phyloP scores from a whole-genome alignment of 805 yeast species.

The Jamesozyma rosinii region DNA sequence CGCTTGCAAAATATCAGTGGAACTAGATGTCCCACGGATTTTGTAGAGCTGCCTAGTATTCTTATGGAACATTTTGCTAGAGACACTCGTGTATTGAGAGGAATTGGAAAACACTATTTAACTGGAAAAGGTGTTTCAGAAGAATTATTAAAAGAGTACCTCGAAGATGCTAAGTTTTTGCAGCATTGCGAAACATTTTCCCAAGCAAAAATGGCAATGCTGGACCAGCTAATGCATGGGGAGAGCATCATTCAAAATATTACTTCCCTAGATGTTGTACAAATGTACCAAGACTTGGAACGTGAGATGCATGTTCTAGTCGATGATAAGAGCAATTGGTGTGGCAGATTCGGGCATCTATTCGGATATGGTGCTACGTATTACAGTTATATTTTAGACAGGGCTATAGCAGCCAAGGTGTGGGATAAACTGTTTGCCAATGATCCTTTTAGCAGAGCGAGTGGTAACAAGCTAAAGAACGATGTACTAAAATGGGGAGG shows the following conservation, averaged over 20 bases:
- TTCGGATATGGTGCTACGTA: slow-evolving; percentile 91
- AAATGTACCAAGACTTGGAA: slow-evolving; percentile 61
- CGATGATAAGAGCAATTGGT: slow-evolving; percentile 73
- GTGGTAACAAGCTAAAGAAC: slow-evolving; percentile 68
- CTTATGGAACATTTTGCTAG: slow-evolving; percentile 88
- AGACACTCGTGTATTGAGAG: slow-evolving; percentile 62
- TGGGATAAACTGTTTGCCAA: slow-evolving; percentile 65
- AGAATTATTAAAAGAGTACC: slow-evolving; percentile 41
- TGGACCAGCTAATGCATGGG: slow-evolving; percentile 76
- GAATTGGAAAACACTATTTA: slow-evolving; percentile 57
- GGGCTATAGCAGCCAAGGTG: slow-evolving; percentile 82
- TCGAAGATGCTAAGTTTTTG: slow-evolving; percentile 43
- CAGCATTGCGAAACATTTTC: slow-evolving; percentile 69
- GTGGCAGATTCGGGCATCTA: slow-evolving; percentile 87
- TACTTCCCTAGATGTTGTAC: slow-evolving; percentile 45
- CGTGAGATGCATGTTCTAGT: slow-evolving; percentile 49
- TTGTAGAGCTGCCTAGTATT: slow-evolving; percentile 94
- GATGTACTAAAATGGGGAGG: slow-evolving; percentile 90
- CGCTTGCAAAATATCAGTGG: slow-evolving; percentile 86
- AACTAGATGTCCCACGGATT: slow-evolving; percentile 90
- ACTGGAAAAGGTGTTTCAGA: slow-evolving; percentile 55
- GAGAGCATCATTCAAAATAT: slow-evolving; percentile 28
- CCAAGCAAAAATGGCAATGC: slow-evolving; percentile 80
- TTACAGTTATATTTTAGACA: slow-evolving; percentile 81
- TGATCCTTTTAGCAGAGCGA: slow-evolving; percentile 59